Base-by-base conservation (phyloP, 106 monocot genomes). In the Phalaenopsis aphrodite region DNA sequence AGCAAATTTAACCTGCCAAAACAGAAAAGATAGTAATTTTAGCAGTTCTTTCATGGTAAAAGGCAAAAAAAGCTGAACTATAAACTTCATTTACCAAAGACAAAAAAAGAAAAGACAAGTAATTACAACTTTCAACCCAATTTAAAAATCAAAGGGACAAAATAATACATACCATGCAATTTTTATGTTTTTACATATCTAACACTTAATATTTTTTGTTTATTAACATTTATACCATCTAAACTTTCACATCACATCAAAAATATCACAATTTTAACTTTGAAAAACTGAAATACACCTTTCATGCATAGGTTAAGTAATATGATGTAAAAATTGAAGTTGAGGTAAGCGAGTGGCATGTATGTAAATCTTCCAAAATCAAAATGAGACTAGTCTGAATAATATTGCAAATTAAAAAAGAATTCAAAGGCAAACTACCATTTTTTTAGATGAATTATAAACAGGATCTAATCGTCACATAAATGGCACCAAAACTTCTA, bases 1-100 rank as follows among this genome's bases (percentile, higher is more conserved):
- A 23, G 55, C 42, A 81, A 42, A 24, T 78, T 77, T 90, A 10
- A 87, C 47, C 90, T 93, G 90, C 79, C 88, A 42, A 18, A 77
- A 56, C 17, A 47, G 18, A 42, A 72, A 49, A 64, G 36, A 57
- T 78, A 7, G 64, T 23, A 65, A 39, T 69, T 38, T 39, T 69
- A 39, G 67, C 49, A 48, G 64, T 82, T 75, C 52, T 77, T 75
- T 73, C 72, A 45, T 47, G 15, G 37, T 6, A n/a, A 55, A 39
- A 83, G 49, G 52, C 49, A 30, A 77, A 21, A 30, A 45, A 23
- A 64, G 47, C 46, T 56, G 1, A 36, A 56, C 8, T 58, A 67
- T 0, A 45, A 42, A 55, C n/a, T 55, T 57, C 21, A 55, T 9
- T n/a, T 5, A 77, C 30, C 5, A 38, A 41, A 36, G 11, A 52